Conservation (phyloP, 495 filamentous ascomycete species). For the Aspergillus sparsus region DNA sequence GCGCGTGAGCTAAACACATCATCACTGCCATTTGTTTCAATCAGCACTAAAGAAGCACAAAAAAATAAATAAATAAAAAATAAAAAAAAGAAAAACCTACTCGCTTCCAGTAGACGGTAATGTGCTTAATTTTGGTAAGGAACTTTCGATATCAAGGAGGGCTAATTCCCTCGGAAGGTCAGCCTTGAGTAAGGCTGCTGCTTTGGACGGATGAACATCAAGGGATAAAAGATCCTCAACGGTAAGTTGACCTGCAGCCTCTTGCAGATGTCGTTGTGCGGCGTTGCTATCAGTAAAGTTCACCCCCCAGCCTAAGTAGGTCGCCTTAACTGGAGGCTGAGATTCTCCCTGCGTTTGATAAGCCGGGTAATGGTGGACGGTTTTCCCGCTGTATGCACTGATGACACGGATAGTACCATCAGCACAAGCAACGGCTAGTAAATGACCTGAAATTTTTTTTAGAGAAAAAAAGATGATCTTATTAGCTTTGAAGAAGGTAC, state of each 20-base stretch:
- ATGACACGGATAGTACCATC: constrained; percentile 70
- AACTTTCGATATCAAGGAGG: constrained; percentile 75
- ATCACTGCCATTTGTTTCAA: constrained; percentile 48
- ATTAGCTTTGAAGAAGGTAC: background rate
- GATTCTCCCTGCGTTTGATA: constrained; percentile 30
- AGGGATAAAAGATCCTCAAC: constrained; percentile 48
- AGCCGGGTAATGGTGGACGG: constrained; percentile 64
- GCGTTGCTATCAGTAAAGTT: constrained; percentile 63
- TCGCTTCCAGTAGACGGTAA: constrained; percentile 57
- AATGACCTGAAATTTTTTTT: constrained; percentile 52
- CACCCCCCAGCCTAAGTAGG: constrained; percentile 71
- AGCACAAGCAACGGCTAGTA: constrained; percentile 76
- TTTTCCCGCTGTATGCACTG: constrained; percentile 74
- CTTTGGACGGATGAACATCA: constrained; percentile 41
- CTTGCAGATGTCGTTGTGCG: constrained; percentile 44
- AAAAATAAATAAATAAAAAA: background rate
- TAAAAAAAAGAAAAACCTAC: constrained; percentile 29
- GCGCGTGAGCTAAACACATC: constrained; percentile 72
- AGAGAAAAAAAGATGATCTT: background rate
- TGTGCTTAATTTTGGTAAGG: constrained; percentile 75
- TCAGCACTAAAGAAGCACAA: background rate
- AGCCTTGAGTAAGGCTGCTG: constrained; percentile 43
- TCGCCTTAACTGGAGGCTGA: constrained; percentile 42
- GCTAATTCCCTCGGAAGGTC: constrained; percentile 79
- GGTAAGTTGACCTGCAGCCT: constrained; percentile 40